Percentiles rank a stretch among this genome's conserved stretches.
Conservation (phyloP, 306 rosid genomes). For the Spatholobus suberectus region DNA sequence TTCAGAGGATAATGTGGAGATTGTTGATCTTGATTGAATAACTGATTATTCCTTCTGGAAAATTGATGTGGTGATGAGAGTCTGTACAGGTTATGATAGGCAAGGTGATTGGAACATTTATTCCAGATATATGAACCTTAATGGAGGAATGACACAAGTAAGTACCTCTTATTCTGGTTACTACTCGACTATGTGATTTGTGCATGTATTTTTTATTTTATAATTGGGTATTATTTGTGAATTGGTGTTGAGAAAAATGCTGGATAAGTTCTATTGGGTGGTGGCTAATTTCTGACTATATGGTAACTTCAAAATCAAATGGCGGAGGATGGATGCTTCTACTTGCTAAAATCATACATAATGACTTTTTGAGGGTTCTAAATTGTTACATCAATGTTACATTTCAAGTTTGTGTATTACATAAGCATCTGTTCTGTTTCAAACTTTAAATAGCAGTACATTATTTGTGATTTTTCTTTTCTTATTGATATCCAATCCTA, state of each 20-base stretch:
- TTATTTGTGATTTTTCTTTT: background rate
- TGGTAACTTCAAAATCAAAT: background rate
- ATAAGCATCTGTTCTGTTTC: background rate
- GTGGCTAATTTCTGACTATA: background rate
- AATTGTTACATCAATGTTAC: background rate
- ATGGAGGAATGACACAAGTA: slow-evolving; percentile 56
- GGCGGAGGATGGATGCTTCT: background rate
- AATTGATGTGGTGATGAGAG: background rate
- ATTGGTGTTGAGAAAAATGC: background rate
- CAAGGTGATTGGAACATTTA: slow-evolving; percentile 50
- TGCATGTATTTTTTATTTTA: background rate
- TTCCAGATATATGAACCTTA: slow-evolving; percentile 44
- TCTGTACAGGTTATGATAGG: slow-evolving; percentile 48
- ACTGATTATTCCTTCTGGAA: background rate
- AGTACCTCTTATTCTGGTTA: slow-evolving; percentile 22
- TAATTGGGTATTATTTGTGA: background rate
- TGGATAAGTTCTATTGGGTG: background rate
- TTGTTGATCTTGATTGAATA: background rate
- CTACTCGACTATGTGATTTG: background rate
- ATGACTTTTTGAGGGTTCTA: background rate
- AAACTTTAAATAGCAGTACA: background rate
- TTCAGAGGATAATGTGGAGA: background rate
- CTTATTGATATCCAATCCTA: background rate
- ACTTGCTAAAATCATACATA: background rate
- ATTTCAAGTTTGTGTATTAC: background rate